Evolutionary conservation across 108 stramenopile species (phyloP).

Genomic region (Fistulifera pelliculosa): DNA sequence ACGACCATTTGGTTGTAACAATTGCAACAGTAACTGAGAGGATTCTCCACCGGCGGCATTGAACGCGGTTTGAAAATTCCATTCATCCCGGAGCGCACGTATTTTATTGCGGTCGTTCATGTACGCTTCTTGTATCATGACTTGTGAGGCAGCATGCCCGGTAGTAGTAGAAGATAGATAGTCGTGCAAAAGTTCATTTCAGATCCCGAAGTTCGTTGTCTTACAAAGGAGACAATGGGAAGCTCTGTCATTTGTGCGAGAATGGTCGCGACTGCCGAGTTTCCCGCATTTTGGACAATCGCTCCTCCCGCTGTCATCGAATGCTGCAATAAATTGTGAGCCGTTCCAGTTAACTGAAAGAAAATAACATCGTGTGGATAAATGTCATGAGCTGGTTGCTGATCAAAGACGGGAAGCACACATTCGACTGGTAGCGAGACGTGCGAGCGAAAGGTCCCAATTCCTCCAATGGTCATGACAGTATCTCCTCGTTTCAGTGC

Average conservation of each 20-base stretch:
- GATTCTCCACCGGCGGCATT: constrained; percentile 41
- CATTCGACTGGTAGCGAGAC: constrained; percentile 16
- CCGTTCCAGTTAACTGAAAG: constrained; percentile 41
- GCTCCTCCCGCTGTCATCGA: background rate
- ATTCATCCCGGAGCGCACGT: background rate
- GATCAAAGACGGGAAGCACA: constrained; percentile 8
- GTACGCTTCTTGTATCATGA: constrained; percentile 30
- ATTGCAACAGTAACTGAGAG: constrained; percentile 15
- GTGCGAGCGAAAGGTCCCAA: constrained; percentile 33
- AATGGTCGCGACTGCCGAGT: constrained; percentile 40
- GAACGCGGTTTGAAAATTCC: constrained; percentile 22
- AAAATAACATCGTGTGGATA: constrained; percentile 21
- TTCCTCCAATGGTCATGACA: too few species aligned
- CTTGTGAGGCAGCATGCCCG: background rate
- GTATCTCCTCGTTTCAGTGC: constrained; percentile 11
- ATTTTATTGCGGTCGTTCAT: constrained; percentile 6
- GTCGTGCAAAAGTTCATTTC: constrained; percentile 19
- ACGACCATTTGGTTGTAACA: constrained; percentile 20
- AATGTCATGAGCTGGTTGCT: constrained; percentile 6
- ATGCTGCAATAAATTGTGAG: constrained; percentile 31
- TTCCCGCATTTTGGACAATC: constrained; percentile 45
- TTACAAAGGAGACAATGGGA: constrained; percentile 25
- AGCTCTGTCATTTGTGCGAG: constrained; percentile 26
- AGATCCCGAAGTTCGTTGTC: constrained; percentile 14
- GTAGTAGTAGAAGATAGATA: constrained; percentile 1